A percentile compares a stretch with the other conserved stretches of the same genome.
These are phyloP conservation scores for Penicillium sp. DNA, from an alignment of 2,329 filamentous ascomycete genomes.

Conservation along the genomic window DNA sequence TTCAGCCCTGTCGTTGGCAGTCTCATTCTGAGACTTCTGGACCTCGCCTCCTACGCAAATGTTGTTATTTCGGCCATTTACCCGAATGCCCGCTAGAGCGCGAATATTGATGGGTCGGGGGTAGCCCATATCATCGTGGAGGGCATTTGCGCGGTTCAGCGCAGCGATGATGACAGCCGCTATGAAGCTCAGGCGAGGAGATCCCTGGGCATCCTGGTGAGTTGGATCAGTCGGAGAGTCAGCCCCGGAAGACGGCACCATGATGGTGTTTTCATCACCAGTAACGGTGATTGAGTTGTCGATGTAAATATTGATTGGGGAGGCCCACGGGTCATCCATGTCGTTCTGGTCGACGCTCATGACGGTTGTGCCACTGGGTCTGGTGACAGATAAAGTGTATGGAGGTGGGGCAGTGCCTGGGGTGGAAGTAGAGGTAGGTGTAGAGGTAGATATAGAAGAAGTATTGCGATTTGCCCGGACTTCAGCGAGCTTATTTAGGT, in stretches of 20 bases:
- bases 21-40: not conserved
- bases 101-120: not conserved
- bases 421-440: not conserved
- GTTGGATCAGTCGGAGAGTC: not conserved
- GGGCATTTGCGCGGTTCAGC: not conserved
- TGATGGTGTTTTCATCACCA: conserved; percentile 37
- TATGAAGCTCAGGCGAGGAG: not conserved
- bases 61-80: conserved; percentile 13
- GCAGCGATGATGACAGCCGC: conserved; percentile 3
- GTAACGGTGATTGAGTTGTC: conserved; percentile 37
- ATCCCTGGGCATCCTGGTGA: not conserved
- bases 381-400: conserved; percentile 17
- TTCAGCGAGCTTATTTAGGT: conserved; percentile 30
- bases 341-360: conserved; percentile 15
- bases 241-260: conserved; percentile 15
- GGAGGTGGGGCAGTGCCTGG: conserved; percentile 25
- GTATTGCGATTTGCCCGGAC: conserved; percentile 20
- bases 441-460: not conserved
- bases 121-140: not conserved
- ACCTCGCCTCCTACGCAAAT: not conserved
- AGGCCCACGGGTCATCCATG: conserved; percentile 17
- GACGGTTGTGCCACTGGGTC: conserved; percentile 9
- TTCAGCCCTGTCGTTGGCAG: not conserved
- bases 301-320: conserved; percentile 34
- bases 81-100: conserved; percentile 31